Conservation (phyloP, 2,329 filamentous ascomycete genomes). For the Aspergillus sp. region DNA sequence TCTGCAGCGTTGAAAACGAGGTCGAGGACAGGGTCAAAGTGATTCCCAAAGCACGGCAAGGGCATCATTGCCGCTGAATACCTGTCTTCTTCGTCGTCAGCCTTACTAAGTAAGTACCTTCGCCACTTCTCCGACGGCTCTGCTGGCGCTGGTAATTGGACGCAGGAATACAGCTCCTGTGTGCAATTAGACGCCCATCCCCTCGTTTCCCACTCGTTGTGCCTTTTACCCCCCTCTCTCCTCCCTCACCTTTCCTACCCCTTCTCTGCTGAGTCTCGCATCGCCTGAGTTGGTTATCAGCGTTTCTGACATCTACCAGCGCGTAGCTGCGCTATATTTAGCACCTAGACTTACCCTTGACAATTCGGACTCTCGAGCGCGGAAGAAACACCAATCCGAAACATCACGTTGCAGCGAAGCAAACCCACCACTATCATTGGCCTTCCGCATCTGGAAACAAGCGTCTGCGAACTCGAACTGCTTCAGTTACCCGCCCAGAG, state of each 20-base stretch:
- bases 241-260: conserved; percentile 3
- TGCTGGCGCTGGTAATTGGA: conserved; percentile 12
- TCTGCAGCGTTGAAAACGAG: conserved; percentile 1
- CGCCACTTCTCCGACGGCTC: conserved; percentile 6
- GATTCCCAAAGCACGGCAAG: background rate
- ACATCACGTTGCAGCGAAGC: conserved; percentile 15
- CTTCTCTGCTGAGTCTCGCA: conserved; percentile 3
- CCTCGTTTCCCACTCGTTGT: conserved; percentile 12
- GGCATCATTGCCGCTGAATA: conserved; percentile 1
- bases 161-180: conserved; percentile 10
- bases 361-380: conserved; percentile 18
- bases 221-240: conserved; percentile 6
- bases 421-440: conserved; percentile 16
- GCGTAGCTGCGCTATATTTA: conserved; percentile 34
- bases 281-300: conserved; percentile 14
- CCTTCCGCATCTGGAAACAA: conserved; percentile 6
- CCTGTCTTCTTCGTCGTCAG: background rate
- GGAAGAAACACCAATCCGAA: conserved; percentile 17
- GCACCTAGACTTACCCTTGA: conserved; percentile 23
- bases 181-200: conserved; percentile 13
- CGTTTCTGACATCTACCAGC: conserved; percentile 27
- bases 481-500: conserved; percentile 16
- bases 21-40: background rate
- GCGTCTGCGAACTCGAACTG: conserved; percentile 5
- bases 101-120: background rate